Conservation (phyloP, 164 flowering plant genomes). For the Santalum album region DNA sequence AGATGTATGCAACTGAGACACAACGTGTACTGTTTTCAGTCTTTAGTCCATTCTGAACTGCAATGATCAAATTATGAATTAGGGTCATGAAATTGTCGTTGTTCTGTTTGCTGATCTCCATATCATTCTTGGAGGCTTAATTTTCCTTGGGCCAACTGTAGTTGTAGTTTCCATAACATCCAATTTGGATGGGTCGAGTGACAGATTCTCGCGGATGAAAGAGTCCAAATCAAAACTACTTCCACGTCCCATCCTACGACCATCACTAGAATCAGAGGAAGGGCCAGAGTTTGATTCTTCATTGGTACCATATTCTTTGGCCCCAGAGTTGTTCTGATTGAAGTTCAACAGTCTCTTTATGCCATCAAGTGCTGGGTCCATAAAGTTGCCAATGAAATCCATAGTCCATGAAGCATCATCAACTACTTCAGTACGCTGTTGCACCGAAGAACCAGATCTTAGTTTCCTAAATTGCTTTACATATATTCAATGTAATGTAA, state of each 20-base stretch:
- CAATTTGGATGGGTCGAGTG: conserved; percentile 49
- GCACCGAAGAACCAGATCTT: conserved; percentile 4
- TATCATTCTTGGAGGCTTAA: conserved; percentile 18
- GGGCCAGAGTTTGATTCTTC: conserved; percentile 14
- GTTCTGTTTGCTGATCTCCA: conserved; percentile 19
- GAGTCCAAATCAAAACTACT: conserved; percentile 52
- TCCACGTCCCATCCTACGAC: conserved; percentile 7
- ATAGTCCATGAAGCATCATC: conserved; percentile 94
- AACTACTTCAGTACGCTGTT: conserved; percentile 89
- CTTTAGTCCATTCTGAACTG: no score
- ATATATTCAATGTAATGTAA: no score
- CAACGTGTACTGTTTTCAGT: no score
- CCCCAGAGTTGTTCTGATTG: conserved; percentile 28
- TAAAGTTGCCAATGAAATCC: conserved; percentile 67
- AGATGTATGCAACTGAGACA: no score
- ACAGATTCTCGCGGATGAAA: conserved; percentile 50
- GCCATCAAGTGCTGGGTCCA: conserved; percentile 77
- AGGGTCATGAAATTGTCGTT: not conserved
- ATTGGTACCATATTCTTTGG: conserved; percentile 5
- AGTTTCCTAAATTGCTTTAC: no score
- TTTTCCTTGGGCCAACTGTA: conserved; percentile 5
- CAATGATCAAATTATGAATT: no score
- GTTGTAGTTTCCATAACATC: conserved; percentile 34
- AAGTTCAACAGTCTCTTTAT: conserved; percentile 68
- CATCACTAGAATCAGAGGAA: conserved; percentile 2